Base-by-base conservation (phyloP, 345 rosid genomes). In the Ailanthus altissimus region DNA sequence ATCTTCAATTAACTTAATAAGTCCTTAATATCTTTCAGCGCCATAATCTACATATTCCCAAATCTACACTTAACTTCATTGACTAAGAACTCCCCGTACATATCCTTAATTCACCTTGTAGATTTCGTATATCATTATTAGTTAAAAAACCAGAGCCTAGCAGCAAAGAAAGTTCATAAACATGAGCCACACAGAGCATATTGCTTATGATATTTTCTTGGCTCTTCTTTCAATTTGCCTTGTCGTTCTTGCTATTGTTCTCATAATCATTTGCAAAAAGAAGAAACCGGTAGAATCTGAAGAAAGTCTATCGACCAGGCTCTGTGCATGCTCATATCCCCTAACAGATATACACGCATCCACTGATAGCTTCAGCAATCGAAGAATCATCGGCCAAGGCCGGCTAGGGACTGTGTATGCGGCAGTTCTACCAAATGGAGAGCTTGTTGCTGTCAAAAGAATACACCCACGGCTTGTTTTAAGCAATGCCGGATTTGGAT, bases 321-420 rank as follows among this genome's bases (percentile, higher is more conserved):
- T 57, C 18, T 77, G 73, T 23, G 85, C 89, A 3, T 79, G 15
- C 12, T 7, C 89, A 6, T 91, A 88, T 71, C 59, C 86, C 0
- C 81, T 92, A 72, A 85, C 86, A n/a, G 96, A 92, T 32, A 60
- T 94, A 28, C 92, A 92, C 46, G 75, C 86, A 2, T 93, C 98
- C 50, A 94, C 98, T 1, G 96, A 92, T 54, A 84, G 92, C 47
- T 94, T 94, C 20, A 88, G 81, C 81, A 84, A 77, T 59, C 74
- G 85, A 32, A 78, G 90, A 80, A 80, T 94, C 76, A 51, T 94
- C 28, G 97, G 96, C 0, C 78, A 68, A 50, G 97, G 96, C 53
- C 87, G 83, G 28, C 79, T 92, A 43, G 96, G 98, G 12, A 89
- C 89, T 2, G 93, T 92, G 15, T 94, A 90, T 59, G 87, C 90